Base-by-base conservation (phyloP, 2,329 filamentous ascomycete genomes). In the Exophiala bonariae region DNA sequence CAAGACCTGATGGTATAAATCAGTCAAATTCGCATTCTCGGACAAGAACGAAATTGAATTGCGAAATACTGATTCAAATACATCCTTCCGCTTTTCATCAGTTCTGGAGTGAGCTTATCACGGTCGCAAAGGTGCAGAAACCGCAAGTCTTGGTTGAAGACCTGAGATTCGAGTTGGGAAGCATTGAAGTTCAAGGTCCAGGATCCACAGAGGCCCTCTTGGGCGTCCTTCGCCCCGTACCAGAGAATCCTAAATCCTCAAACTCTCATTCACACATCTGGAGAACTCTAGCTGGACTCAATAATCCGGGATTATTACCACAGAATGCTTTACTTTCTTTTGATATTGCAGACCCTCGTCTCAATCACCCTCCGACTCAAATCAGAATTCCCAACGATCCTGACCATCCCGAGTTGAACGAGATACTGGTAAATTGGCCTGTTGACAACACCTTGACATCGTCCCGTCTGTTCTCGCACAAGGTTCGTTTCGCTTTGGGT, bases 151-250 rank as follows among this genome's bases (percentile, higher is more conserved):
- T 73, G 50, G 68, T 85, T 11, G 81, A 86, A 59, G 85, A 88
- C 61, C 66, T 88, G 26, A 75, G 85, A 3, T 88, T 84, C 56
- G 84, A 88, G 60, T 77, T 89, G 63, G 85, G 85, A 22, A 87
- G 84, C 55, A 85, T 89, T 52, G 80, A 86, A 47, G 71, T 87
- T 30, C 78, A 75, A 13, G 85, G 85, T 0, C 90, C 91, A 10
- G 86, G 81, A 6, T 87, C 90, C 3, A 89, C 86, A 1, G 90
- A 96, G 65, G 76, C 86, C 2, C 71, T 99, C 2, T 72, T 87
- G 9, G 80, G 83, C 18, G 77, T 87, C 8, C 70, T 97, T 6
- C 78, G 78, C 40, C 78, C 80, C 20, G 56, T 63, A 36, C 74
- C 79, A 44, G 31, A 55, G 6, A 49, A 70, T 13, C 6, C 18